Base-by-base conservation (phyloP, 306 rosid species). In the Crataegus laevigata region DNA sequence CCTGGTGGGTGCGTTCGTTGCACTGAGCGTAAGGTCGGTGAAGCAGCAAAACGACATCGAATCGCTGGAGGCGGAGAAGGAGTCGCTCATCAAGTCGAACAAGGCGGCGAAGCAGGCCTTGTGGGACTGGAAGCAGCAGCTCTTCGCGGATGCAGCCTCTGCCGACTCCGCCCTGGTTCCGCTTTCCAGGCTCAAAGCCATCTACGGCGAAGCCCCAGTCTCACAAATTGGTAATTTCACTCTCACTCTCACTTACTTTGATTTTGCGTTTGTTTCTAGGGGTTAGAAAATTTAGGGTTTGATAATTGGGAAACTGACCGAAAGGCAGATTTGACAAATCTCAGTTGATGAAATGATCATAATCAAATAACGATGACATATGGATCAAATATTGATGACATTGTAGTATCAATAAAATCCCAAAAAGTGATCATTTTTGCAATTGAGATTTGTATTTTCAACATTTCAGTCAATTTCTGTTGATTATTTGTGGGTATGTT, bases 91-190 rank as follows among this genome's bases (percentile, higher is more conserved):
- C 55, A 77, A 87, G 66, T 82, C 91, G 61, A 94, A 90, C 80
- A 94, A 90, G 84, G 82, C 88, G 61, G 52, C 88, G 78, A 90
- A 82, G 79, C 89, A 81, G 71, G 47, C 94, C 52, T 69, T 91
- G 69, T 94, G 96, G 97, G 84, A 86, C 71, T 88, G 96, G 97
- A 94, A 91, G 79, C 93, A 94, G 52, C 89, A 87, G 84, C 93
- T 94, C 30, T 88, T 57, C 71, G 81, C 93, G 11, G 96, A 89
- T 69, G 91, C 97, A 14, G 72, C 84, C 21, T 71, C 84, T 0
- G 34, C 80, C 13, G 92, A 86, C 26, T 72, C 88, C 13, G 81
- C 91, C 1, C 22, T 68, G 32, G 85, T 94, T 43, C 89, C 98
- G 8, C 83, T 91, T 24, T 52, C 85, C 21, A 89, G 87, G 71